Conservation (phyloP, 1,139 yeast genomes). For the Scheffersomyces segobiensis region DNA sequence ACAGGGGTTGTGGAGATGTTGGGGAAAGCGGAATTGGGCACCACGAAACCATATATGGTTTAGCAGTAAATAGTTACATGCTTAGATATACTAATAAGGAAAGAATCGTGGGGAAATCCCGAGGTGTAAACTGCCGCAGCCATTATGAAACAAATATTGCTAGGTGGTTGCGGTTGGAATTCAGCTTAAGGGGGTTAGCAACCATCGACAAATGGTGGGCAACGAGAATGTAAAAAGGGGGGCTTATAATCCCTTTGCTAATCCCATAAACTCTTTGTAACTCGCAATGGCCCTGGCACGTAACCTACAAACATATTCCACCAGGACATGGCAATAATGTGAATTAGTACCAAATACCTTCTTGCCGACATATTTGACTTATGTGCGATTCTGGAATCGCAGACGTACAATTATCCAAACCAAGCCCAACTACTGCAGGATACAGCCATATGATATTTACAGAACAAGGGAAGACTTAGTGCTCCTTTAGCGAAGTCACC, state of each 20-base stretch:
- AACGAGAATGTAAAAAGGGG: not conserved
- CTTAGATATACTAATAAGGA: not conserved
- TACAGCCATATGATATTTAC: not conserved
- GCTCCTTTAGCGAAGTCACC: not conserved
- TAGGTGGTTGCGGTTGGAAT: not conserved
- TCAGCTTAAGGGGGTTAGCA: not conserved
- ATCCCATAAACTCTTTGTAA: not conserved
- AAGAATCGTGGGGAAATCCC: not conserved
- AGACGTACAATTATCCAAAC: not conserved
- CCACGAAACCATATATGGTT: not conserved
- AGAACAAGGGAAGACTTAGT: not conserved
- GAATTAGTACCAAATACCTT: no score
- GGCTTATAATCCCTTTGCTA: not conserved
- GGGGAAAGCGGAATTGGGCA: not conserved
- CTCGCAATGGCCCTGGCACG: not conserved
- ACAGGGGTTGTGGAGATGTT: not conserved
- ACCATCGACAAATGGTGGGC: not conserved
- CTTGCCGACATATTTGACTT: not conserved
- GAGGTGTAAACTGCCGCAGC: not conserved
- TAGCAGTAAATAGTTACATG: not conserved
- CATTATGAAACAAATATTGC: not conserved
- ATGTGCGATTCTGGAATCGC: not conserved
- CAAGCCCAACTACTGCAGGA: not conserved
- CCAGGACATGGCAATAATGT: not conserved
- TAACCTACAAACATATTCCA: not conserved